These are phyloP conservation scores for Phlebiopsis flavidoalba DNA, from an alignment of 768 basidiomycete genomes.

Conservation along the genomic window DNA sequence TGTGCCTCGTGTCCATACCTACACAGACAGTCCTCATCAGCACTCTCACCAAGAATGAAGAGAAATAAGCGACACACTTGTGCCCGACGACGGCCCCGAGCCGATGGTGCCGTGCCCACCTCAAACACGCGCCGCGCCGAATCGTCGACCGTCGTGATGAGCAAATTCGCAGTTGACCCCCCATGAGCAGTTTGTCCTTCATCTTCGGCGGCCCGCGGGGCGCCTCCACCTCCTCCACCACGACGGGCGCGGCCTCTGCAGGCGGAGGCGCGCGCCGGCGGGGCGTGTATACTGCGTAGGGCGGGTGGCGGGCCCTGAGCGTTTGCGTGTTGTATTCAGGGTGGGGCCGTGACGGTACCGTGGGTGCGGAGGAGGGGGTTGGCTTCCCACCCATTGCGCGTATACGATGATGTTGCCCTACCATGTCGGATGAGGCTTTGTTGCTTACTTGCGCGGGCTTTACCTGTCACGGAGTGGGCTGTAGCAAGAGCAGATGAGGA, in stretches of 20 bases:
- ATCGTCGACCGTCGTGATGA: conserved; percentile 59
- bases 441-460: conserved; percentile 64
- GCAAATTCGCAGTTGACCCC: conserved; percentile 65
- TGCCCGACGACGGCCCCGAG: conserved; percentile 50
- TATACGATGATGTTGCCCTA: conserved; percentile 58
- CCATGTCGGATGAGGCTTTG: conserved; percentile 52
- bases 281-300: conserved; percentile 9
- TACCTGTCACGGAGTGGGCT: conserved; percentile 60
- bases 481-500: conserved; percentile 38
- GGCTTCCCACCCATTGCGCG: conserved; percentile 46
- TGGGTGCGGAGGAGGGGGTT: conserved; percentile 12
- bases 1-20: conserved; percentile 64
- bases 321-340: not conserved
- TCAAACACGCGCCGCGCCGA: conserved; percentile 50
- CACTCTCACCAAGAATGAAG: not conserved
- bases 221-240: not conserved
- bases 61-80: conserved; percentile 30
- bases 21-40: conserved; percentile 3
- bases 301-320: conserved; percentile 5
- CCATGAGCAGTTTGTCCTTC: conserved; percentile 46
- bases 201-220: conserved; percentile 27
- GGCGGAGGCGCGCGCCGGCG: not conserved
- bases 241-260: not conserved
- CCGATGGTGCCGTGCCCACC: conserved; percentile 39
- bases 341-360: not conserved